Evolutionary conservation across 371 early-diverging fungal genomes (phyloP), one percentile per base, ranked within the genome.

Genomic region (Gilbertella persicaria): DNA sequence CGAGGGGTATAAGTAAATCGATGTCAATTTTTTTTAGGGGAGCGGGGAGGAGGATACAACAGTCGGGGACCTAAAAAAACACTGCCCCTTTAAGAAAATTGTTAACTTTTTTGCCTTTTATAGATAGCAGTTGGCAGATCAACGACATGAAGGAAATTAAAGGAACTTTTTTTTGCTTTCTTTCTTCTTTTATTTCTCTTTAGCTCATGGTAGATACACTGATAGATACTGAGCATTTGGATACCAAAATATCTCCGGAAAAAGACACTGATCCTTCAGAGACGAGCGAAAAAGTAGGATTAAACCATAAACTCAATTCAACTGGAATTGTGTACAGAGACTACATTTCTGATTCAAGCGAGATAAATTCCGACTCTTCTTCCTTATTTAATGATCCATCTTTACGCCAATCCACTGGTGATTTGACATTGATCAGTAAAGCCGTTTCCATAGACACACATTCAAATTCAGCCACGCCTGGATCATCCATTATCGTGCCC

Each of bases 361-460:
- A 53, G 38, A 37, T 53, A 53, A 53, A 53, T 53, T 53, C 53
- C 53, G 53, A 53, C 7, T 38, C 53, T 26, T 53, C 53, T 16
- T 53, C 53, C n/a, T 5, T 45, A 16, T 45, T 45, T 38, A 45
- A 53, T 5, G 36, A 26, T 12, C 37, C 23, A 3, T 19, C 24
- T 19, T 38, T 36, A 8, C 38, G 36, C 5, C 53, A 53, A 26
- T 53, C 53, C 3, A 53, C 53, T 7, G 53, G 53, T 16, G 53
- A 53, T 19, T 29, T 53, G 28, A 53, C 53, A 19, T 12, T 53
- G 5, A 53, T 53, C 12, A 53, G 53, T 16, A 53, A 53, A 45
- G 35, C 53, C 19, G 53, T 53, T 6, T 53, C 53, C 2, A 7
- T 45, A 20, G 53, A 53, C 29, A 28, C 53, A 29, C 45, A 53